Evolutionary conservation across 306 rosid species (phyloP).

Genomic region (Pueraria montana): DNA sequence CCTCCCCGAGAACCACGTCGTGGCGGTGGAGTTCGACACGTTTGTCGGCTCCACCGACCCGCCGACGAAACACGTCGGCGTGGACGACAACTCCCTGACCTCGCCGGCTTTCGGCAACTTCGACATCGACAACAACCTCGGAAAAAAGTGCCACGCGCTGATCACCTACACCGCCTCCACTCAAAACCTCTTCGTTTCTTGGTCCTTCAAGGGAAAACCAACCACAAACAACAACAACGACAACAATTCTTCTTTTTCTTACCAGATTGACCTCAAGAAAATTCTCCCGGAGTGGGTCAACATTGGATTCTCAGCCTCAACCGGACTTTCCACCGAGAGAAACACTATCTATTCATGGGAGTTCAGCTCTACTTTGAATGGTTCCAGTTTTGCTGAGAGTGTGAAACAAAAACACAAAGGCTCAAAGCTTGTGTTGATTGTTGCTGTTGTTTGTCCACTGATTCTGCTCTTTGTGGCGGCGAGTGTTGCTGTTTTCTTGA

Average conservation of each 20-base stretch:
- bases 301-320: slow-evolving; percentile 57
- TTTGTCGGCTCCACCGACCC: slow-evolving; percentile 45
- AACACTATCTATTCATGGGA: slow-evolving; percentile 55
- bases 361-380: slow-evolving; percentile 45
- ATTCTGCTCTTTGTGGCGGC: neutral
- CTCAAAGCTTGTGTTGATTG: neutral
- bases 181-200: slow-evolving; percentile 29
- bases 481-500: neutral
- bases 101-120: neutral
- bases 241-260: neutral
- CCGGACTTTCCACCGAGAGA: slow-evolving; percentile 20
- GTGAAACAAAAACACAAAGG: neutral
- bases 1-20: slow-evolving; percentile 35
- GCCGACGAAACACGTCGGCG: neutral
- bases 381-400: neutral
- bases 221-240: neutral
- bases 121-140: slow-evolving; percentile 45
- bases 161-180: slow-evolving; percentile 31
- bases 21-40: slow-evolving; percentile 53
- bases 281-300: slow-evolving; percentile 48
- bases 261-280: slow-evolving; percentile 44
- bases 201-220: slow-evolving; percentile 41
- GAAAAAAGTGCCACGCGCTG: slow-evolving; percentile 4
- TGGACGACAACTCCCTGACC: neutral
- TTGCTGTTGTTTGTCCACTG: slow-evolving; percentile 16